A percentile compares a stretch with the other conserved stretches of the same genome.
phyloP scores from a whole-genome alignment of 495 filamentous ascomycete species.

The Penicillium egyptiacum region DNA sequence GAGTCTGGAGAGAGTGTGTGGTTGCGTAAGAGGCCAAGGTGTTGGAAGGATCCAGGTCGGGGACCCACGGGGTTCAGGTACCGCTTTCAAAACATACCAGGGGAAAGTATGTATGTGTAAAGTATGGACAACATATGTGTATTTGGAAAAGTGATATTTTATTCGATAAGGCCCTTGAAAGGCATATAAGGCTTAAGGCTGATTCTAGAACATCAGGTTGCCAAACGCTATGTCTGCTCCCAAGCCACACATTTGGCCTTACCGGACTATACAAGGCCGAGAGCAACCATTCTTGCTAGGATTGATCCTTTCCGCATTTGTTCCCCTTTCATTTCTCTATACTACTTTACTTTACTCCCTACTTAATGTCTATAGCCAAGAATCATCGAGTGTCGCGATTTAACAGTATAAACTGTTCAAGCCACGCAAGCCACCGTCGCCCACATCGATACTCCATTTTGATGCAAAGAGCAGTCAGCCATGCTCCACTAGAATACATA shows the following conservation, averaged over 20 bases:
- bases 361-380: background rate
- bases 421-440: background rate
- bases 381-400: background rate
- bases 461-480: background rate
- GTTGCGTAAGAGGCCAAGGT: slow-evolving; percentile 14
- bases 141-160: slow-evolving; percentile 2
- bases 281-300: background rate
- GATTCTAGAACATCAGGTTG: background rate
- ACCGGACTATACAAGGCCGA: background rate
- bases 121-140: background rate
- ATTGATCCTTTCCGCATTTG: background rate
- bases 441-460: background rate
- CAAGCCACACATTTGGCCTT: background rate
- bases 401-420: background rate
- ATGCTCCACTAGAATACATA: background rate
- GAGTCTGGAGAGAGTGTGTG: background rate
- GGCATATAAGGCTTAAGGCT: background rate
- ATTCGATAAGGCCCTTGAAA: background rate
- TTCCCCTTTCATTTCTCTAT: background rate
- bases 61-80: slow-evolving; percentile 15
- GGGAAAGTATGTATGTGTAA: background rate
- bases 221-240: background rate
- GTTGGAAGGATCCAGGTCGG: slow-evolving; percentile 7
- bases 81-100: slow-evolving; percentile 12
- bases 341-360: background rate